phyloP scores from a whole-genome alignment of 2,329 filamentous ascomycete genomes.

The Alternaria gaisen region DNA sequence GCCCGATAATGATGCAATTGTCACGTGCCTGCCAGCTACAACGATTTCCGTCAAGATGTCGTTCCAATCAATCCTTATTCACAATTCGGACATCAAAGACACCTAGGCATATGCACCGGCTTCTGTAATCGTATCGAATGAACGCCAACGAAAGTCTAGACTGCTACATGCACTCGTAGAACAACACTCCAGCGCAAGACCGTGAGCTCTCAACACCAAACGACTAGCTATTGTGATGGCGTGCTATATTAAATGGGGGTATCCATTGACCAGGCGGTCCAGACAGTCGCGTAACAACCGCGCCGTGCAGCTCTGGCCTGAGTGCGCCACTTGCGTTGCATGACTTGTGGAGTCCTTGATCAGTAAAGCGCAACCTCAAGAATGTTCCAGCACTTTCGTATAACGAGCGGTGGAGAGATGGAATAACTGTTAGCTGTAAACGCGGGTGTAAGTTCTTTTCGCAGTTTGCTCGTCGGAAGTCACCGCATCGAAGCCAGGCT shows the following conservation, averaged over 20 bases:
- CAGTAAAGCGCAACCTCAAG: neutral
- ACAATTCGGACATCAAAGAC: too few species aligned
- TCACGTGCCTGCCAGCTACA: neutral
- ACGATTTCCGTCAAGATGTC: neutral
- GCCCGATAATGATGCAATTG: conserved; percentile 6
- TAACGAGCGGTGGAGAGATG: neutral
- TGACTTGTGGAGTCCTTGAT: neutral
- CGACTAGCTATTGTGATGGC: neutral
- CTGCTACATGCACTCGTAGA: neutral
- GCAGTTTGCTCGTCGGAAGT: neutral
- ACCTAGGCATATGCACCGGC: neutral
- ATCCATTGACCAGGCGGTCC: neutral
- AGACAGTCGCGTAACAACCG: neutral
- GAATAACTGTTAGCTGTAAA: neutral
- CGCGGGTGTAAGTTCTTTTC: neutral
- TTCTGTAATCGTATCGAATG: neutral
- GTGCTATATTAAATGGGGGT: neutral
- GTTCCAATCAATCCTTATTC: neutral
- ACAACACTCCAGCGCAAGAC: neutral
- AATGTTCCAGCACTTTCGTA: neutral
- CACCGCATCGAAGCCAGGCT: neutral
- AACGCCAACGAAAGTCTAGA: neutral
- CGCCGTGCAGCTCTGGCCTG: neutral
- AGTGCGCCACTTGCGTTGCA: neutral
- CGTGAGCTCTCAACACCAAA: neutral